phyloP scores from a whole-genome alignment of 768 basidiomycete genomes.

The Strobilomyces confusus region DNA sequence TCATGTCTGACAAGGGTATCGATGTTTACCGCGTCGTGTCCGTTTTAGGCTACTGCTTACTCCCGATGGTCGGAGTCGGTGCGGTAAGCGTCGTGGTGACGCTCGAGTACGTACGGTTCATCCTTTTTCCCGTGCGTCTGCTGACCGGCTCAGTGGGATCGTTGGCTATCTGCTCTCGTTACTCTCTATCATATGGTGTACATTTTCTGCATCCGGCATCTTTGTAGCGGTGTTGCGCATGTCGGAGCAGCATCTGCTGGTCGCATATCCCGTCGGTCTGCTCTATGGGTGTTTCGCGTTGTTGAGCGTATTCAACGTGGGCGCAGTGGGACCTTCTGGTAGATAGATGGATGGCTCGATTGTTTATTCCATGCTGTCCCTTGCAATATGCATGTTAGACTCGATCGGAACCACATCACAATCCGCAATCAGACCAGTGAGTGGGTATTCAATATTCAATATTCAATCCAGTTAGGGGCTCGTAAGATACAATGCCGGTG shows the following conservation, averaged over 20 bases:
- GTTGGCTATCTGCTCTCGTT: constrained; percentile 82
- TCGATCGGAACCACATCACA: not conserved
- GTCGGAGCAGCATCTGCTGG: constrained; percentile 91
- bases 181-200: constrained; percentile 92
- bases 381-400: not conserved
- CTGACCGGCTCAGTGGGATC: constrained; percentile 50
- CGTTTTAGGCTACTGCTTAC: constrained; percentile 92
- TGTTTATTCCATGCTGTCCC: constrained; percentile 6
- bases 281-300: constrained; percentile 93
- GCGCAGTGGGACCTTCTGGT: constrained; percentile 29
- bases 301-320: constrained; percentile 82
- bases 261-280: constrained; percentile 94
- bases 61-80: constrained; percentile 95
- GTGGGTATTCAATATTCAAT: not conserved
- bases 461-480: too few relatives aligned
- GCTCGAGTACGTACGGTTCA: constrained; percentile 66
- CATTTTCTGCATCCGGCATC: constrained; percentile 91
- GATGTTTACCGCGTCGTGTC: constrained; percentile 94
- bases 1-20: constrained; percentile 94
- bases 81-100: constrained; percentile 82
- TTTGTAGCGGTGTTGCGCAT: constrained; percentile 94
- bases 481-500: not conserved
- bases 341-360: constrained; percentile 24
- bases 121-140: not conserved
- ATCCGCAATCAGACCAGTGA: not conserved